Base-by-base conservation (phyloP, 768 basidiomycete genomes). In the Rhodosporidiobolus sp. region DNA sequence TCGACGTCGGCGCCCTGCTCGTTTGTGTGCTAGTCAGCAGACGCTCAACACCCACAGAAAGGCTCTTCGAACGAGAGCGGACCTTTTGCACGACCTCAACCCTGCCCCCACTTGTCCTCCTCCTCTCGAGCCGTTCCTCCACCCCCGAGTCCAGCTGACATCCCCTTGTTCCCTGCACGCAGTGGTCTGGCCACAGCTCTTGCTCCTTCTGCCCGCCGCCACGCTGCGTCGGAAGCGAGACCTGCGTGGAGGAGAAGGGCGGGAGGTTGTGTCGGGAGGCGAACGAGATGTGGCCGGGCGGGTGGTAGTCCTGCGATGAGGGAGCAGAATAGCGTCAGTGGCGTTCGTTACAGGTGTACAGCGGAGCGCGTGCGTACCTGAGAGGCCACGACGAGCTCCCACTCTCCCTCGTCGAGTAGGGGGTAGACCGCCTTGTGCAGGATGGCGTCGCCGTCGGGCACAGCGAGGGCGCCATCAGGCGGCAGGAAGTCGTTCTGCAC, bases 401-500 rank as follows among this genome's bases (percentile, higher is more conserved):
- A 84, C 38, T 79, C 65, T 3, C 69, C 67, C 22, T 71, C 56
- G 20, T 83, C 77, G 63, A 92, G 84, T 52, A 92, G 84, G n/a
- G 78, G 78, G 75, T 87, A 85, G 58, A 91, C 84, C 14, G 81
- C 78, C 3, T 12, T 2, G 0, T 84, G 83, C 62, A 92, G 80
- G 67, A 91, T 87, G 9, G 83, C 81, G 43, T 84, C 82, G 0
- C 86, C 91, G 28, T 83, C 84, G 3, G 86, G 82, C 20, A 91
- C 90, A 4, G 90, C 87, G 49, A 94, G 86, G 10, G 87, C 85
- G 5, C 91, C 92, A 28, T 82, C 80, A 0, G 82, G 83, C 2
- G 84, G 84, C 35, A 92, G 85, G 77, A 94, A 94, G 80, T 94
- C 92, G 78, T 90, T 86, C 79, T 94, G 92, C 80, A 91, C 85